These are phyloP conservation scores for Paspalum notatum DNA, from an alignment of 176 grass and related monocot genomes.

Conservation along the genomic window DNA sequence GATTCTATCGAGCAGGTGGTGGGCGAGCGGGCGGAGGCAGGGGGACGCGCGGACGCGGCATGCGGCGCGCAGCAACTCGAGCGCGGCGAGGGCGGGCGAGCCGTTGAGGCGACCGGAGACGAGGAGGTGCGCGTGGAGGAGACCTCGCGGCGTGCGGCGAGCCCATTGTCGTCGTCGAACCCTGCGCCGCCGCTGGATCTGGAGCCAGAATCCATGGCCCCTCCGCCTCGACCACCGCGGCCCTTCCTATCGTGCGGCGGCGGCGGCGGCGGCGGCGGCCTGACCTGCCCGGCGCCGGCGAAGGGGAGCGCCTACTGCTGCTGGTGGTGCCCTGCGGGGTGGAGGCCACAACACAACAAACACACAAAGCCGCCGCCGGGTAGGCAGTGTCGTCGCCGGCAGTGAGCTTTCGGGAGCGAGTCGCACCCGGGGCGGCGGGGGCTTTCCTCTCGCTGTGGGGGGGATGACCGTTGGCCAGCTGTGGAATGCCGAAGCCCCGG, in stretches of 20 bases:
- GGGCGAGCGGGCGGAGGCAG: conserved; percentile 44
- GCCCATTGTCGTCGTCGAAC: conserved; percentile 80
- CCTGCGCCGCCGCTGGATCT: conserved; percentile 82
- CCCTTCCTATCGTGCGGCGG: conserved; percentile 47
- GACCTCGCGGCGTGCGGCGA: conserved; percentile 73
- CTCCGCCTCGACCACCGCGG: neutral
- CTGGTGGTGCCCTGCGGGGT: conserved; percentile 49
- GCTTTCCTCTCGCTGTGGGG: too few relatives aligned
- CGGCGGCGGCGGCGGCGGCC: conserved; percentile 40
- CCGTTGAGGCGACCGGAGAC: conserved; percentile 43
- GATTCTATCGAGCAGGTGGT: conserved; percentile 29
- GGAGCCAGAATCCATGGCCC: conserved; percentile 77
- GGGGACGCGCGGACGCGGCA: conserved; percentile 21
- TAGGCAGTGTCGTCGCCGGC: too few relatives aligned
- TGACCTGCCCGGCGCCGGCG: conserved; percentile 41
- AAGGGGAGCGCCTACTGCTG: conserved; percentile 67
- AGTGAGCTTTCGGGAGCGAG: too few relatives aligned
- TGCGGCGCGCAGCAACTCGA: conserved; percentile 39
- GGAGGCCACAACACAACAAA: conserved; percentile 27
- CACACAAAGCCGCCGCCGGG: conserved; percentile 26
- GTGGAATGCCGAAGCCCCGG: too few relatives aligned
- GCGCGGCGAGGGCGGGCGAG: conserved; percentile 20
- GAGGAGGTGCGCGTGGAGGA: conserved; percentile 58
- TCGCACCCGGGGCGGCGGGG: too few relatives aligned
- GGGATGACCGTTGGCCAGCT: too few relatives aligned